phyloP scores from a whole-genome alignment of 371 early-diverging fungal species.

The Coemansia sp. region DNA sequence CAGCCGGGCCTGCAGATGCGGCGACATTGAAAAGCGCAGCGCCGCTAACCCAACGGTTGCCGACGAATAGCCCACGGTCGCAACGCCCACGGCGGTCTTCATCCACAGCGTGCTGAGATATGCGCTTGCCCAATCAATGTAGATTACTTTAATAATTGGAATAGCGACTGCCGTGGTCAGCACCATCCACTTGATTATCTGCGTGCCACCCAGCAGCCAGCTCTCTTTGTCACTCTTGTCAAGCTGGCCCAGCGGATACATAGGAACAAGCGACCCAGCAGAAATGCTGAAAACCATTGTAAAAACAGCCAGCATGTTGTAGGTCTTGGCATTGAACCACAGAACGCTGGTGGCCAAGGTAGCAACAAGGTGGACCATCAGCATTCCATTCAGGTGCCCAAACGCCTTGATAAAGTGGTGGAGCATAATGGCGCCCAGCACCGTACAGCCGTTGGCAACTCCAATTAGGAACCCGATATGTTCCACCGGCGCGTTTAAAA shows the following conservation, averaged over 20 bases:
- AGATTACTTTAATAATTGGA: constrained; percentile 43
- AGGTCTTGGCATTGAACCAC: constrained; percentile 33
- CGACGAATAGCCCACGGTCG: constrained; percentile 25
- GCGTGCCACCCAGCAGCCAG: constrained; percentile 43
- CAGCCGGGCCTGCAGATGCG: constrained; percentile 34
- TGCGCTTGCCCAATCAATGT: constrained; percentile 38
- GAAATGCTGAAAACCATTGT: constrained; percentile 39
- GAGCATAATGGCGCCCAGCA: constrained; percentile 40
- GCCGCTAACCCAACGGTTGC: constrained; percentile 36
- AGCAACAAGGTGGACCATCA: constrained; percentile 30
- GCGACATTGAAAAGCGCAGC: constrained; percentile 43
- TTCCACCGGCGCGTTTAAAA: constrained; percentile 33
- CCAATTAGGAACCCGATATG: constrained; percentile 46
- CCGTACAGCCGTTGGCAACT: constrained; percentile 38
- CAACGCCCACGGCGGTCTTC: constrained; percentile 27
- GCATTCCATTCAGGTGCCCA: constrained; percentile 45
- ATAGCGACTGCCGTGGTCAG: constrained; percentile 46
- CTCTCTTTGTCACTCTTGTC: constrained; percentile 45
- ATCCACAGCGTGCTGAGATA: constrained; percentile 38
- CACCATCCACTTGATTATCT: constrained; percentile 41
- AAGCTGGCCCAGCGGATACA: constrained; percentile 45
- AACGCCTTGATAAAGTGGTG: constrained; percentile 44
- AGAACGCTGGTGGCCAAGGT: constrained; percentile 20
- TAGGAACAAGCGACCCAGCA: constrained; percentile 46
- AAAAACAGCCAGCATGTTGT: constrained; percentile 32